Evolutionary conservation across 257 asterid species (phyloP).

Genomic region (Pogostemon cablin): DNA sequence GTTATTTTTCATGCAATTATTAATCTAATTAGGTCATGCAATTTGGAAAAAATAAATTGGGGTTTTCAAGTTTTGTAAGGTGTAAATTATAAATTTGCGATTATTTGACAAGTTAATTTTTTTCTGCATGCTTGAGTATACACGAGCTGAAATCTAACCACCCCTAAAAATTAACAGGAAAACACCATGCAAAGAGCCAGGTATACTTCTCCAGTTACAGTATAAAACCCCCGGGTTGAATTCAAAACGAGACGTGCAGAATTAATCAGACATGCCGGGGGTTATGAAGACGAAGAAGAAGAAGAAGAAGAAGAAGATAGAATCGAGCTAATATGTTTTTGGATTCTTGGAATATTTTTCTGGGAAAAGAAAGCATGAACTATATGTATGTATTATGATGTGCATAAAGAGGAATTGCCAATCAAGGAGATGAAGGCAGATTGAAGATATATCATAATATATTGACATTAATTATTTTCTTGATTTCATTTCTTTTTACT

Average conservation of each 20-base stretch:
- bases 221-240: slow-evolving; percentile 40
- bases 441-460: slow-evolving; percentile 26
- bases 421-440: slow-evolving; percentile 33
- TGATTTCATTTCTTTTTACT: not conserved
- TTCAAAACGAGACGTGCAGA: slow-evolving; percentile 33
- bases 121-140: not conserved
- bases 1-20: too few relatives aligned
- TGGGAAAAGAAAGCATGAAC: slow-evolving; percentile 26
- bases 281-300: not conserved
- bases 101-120: not conserved
- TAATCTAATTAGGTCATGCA: too few relatives aligned
- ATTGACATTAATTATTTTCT: slow-evolving; percentile 16
- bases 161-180: slow-evolving; percentile 45
- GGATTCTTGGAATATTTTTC: slow-evolving; percentile 21
- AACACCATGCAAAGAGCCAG: slow-evolving; percentile 41
- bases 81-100: too few relatives aligned
- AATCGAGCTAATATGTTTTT: slow-evolving; percentile 15
- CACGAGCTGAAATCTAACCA: not conserved
- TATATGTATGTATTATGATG: slow-evolving; percentile 22
- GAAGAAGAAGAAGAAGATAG: slow-evolving; percentile 32
- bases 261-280: not conserved
- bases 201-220: slow-evolving; percentile 30
- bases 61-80: too few relatives aligned
- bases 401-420: slow-evolving; percentile 34
- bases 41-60: too few relatives aligned